Evolutionary conservation across 148 eudicot species (phyloP), one percentile per base, ranked within the genome.

Genomic region (Salicornia ramosissima): DNA sequence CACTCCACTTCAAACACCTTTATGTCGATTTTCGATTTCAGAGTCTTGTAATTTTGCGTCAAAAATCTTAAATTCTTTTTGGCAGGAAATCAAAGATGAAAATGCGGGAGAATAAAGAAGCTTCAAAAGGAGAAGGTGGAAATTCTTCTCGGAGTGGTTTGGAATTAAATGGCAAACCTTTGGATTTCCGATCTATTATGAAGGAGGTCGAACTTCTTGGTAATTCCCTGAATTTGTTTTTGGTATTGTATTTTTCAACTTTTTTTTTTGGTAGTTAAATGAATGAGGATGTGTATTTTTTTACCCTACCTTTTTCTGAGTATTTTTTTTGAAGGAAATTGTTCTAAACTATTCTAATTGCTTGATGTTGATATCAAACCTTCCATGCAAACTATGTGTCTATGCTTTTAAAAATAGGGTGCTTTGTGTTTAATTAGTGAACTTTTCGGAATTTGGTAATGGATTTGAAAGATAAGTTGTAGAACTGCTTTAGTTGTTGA

Each of bases 161-260:
- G 82, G 85, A 85, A 67, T 70, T 80, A 49, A 69, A 80, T 67
- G 87, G 77, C 67, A 83, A 46, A 28, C 82, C 74, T 53, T 76
- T 81, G 81, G 88, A 87, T 71, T 79, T 88, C 21, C 85, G 74
- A 65, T 78, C 86, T 52, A 88, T 91, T 56, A 77, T 84, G 74
- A 91, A 85, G 77, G 92, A 91, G 54, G 83, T 91, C 47, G 85
- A 89, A 69, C 82, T 67, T 73, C 67, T 91, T 50, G 85, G 97
- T 88, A 80, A 56, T 50, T 55, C 63, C 26, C 26, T 36, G 5
- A 3, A 3, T 36, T 36, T 36, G 4, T 36, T 36, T 36, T n/a
- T n/a, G n/a, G n/a, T n/a, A n/a, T n/a, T n/a, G n/a, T n/a, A n/a
- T n/a, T n/a, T n/a, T n/a, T n/a, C n/a, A n/a, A n/a, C n/a, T n/a